Percentiles rank a stretch among this genome's conserved stretches.
Conservation (phyloP, 441 rosid species). For the Manihot esculenta region DNA sequence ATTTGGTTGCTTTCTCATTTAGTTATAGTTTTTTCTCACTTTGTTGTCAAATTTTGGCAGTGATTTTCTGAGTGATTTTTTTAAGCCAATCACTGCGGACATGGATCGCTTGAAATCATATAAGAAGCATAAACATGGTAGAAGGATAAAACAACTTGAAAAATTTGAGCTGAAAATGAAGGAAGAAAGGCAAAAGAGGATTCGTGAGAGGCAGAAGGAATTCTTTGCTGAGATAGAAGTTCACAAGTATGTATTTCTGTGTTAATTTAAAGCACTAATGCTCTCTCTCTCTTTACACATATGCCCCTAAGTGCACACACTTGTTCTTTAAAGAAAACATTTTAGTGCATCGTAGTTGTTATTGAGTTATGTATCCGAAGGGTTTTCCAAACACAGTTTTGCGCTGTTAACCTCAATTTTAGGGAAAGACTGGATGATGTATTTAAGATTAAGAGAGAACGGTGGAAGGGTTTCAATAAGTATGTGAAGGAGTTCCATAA, state of each 20-base stretch:
- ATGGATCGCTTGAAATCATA: slow-evolving; percentile 73
- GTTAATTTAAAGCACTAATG: not conserved
- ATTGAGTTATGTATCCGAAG: slow-evolving; percentile 1
- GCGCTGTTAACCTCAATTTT: slow-evolving; percentile 30
- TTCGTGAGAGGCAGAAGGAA: slow-evolving; percentile 97
- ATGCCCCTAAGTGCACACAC: not conserved
- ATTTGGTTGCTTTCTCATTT: not conserved
- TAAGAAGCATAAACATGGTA: slow-evolving; percentile 90
- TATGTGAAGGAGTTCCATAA: slow-evolving; percentile 92
- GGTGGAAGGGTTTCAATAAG: slow-evolving; percentile 85
- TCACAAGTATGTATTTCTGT: slow-evolving; percentile 61
- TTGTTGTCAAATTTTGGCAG: slow-evolving; percentile 41
- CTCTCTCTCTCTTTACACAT: slow-evolving; percentile 5
- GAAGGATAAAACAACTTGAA: slow-evolving; percentile 90
- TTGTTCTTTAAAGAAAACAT: not conserved
- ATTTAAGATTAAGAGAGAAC: slow-evolving; percentile 81
- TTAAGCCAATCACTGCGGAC: slow-evolving; percentile 72
- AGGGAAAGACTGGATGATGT: slow-evolving; percentile 92
- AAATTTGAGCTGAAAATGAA: slow-evolving; percentile 87
- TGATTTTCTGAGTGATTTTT: slow-evolving; percentile 72
- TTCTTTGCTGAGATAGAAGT: slow-evolving; percentile 91
- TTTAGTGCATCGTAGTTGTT: not conserved
- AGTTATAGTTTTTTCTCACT: slow-evolving; percentile 16
- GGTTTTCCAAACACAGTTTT: slow-evolving; percentile 21
- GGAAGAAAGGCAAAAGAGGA: slow-evolving; percentile 94